A percentile compares a stretch with the other conserved stretches of the same genome.
Conservation (phyloP, 805 yeast genomes). For the Candida vaughaniae region DNA sequence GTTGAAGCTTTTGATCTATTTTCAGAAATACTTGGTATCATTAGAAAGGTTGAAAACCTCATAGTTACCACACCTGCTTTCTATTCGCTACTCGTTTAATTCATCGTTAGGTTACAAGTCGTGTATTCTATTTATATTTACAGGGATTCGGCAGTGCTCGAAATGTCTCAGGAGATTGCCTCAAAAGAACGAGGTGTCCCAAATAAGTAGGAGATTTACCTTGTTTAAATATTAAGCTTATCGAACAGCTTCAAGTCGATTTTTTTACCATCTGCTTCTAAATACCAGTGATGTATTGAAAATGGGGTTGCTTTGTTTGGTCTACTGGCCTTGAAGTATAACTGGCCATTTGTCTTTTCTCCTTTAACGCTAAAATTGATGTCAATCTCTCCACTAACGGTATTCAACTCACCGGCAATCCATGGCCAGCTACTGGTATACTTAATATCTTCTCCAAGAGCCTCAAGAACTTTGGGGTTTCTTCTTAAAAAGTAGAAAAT, state of each 20-base stretch:
- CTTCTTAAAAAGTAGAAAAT: conserved; percentile 84
- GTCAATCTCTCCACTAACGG: conserved; percentile 78
- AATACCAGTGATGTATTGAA: conserved; percentile 31
- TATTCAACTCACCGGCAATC: conserved; percentile 82
- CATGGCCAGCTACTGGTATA: conserved; percentile 81
- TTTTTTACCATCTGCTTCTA: conserved; percentile 21
- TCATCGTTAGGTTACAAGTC: no score
- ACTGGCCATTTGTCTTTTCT: conserved; percentile 49
- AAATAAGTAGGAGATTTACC: no score
- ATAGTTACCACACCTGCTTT: no score
- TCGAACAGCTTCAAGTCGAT: conserved; percentile 24
- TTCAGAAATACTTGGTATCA: no score
- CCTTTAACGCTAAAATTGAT: conserved; percentile 73
- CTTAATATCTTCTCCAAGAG: conserved; percentile 73
- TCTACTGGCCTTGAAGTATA: conserved; percentile 71
- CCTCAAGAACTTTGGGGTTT: conserved; percentile 58
- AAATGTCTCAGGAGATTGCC: no score
- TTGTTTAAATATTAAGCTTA: conserved; percentile 24
- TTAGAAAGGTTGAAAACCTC: no score
- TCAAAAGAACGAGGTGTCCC: no score
- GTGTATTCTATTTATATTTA: no score
- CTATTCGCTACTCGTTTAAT: no score
- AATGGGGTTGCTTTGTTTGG: conserved; percentile 52
- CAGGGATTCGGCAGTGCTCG: no score
- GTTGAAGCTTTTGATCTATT: no score